Base-by-base conservation (phyloP, 1,284 basidiomycete genomes). In the Peniophora sp. region DNA sequence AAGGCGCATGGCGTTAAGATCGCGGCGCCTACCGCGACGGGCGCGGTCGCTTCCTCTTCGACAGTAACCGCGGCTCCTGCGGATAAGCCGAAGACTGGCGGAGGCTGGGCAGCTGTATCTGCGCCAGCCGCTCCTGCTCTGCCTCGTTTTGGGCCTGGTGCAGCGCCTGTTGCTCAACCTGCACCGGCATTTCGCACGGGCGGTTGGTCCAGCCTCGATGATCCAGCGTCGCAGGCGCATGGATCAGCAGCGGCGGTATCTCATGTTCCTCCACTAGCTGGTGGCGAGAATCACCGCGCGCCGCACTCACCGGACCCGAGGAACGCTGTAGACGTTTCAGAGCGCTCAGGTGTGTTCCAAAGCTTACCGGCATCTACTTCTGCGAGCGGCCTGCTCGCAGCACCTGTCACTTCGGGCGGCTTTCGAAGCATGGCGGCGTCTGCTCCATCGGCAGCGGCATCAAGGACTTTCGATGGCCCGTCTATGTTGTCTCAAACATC, bases 1-100 rank as follows among this genome's bases (percentile, higher is more conserved):
- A 84, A 80, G 52, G 87, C 89, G 0, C 80, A 78, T 38, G 88
- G 89, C 3, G 78, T 90, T 58, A 86, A 77, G 65, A 78, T 89
- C 12, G 27, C 27, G 68, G 62, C 75, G 0, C 84, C 81, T 59
- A 71, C 78, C 23, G 53, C 63, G 5, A 54, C 59, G n/a, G n/a
- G 16, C 38, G 19, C 38, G 8, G 8, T 16, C 38, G 41, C 23
- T n/a, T 27, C 61, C 8, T 41, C 58, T 10, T 52, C 58, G 14
- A 46, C 55, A 27, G 52, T 54, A 22, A 32, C 59, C n/a, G 43
- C 65, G 38, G 51, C 63, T 32, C 54, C 65, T 50, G 41, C 65
- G 20, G 52, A 25, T 3, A 25, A 45, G 23, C 20, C 44, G 9
- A 25, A 16, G n/a, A 23, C 19, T 5, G 44, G 44, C 9, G 8